These are phyloP conservation scores for Xerocomus minutiporus DNA, from an alignment of 1,284 basidiomycete species.

Conservation along the genomic window DNA sequence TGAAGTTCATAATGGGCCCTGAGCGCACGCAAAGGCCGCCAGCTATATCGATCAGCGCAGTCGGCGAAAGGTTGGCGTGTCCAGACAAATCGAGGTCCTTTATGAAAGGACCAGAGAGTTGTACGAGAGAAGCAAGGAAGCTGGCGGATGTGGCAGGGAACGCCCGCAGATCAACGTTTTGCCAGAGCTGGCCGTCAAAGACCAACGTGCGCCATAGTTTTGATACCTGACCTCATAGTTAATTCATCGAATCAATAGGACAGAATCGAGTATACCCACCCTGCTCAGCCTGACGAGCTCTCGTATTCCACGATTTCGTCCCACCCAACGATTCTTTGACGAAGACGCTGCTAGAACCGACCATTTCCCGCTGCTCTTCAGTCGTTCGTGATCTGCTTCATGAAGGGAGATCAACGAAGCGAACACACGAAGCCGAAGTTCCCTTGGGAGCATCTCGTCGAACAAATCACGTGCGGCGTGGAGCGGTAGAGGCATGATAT, in stretches of 20 bases:
- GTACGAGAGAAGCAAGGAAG: conserved; percentile 48
- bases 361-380: conserved; percentile 47
- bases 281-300: conserved; percentile 78
- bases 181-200: conserved; percentile 88
- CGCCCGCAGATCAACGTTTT: conserved; percentile 53
- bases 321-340: conserved; percentile 62
- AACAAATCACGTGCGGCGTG: conserved; percentile 49
- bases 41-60: conserved; percentile 48
- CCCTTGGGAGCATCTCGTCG: conserved; percentile 66
- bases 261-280: conserved; percentile 46
- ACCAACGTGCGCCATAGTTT: conserved; percentile 74
- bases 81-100: conserved; percentile 63
- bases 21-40: conserved; percentile 48
- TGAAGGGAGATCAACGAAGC: conserved; percentile 48
- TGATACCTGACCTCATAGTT: conserved; percentile 59
- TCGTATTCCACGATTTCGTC: conserved; percentile 63
- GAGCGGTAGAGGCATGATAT: conserved; percentile 47
- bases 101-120: conserved; percentile 63
- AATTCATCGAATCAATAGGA: conserved; percentile 13
- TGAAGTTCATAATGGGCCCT: conserved; percentile 31
- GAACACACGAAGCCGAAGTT: conserved; percentile 69
- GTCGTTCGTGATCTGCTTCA: conserved; percentile 48
- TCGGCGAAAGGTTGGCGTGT: conserved; percentile 50
- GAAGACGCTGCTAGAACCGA: conserved; percentile 53
- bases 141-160: conserved; percentile 54